Conservation (phyloP, 1,139 yeast species). For the Pneumocystis sp. region DNA sequence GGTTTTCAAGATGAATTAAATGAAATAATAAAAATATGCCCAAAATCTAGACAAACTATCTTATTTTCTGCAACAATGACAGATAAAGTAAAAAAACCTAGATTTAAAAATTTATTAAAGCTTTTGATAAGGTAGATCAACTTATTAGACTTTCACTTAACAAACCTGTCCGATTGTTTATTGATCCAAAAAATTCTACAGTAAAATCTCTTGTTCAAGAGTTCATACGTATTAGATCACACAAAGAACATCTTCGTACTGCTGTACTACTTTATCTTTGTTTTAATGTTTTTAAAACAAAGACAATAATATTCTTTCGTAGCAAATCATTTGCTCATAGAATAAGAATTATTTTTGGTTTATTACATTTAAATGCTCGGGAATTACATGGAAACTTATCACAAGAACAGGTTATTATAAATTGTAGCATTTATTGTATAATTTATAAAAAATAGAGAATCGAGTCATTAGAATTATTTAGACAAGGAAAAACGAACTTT, state of each 20-base stretch:
- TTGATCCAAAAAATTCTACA: conserved; percentile 89
- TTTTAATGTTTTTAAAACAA: conserved; percentile 50
- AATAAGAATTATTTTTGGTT: conserved; percentile 69
- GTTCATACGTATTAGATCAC: conserved; percentile 72
- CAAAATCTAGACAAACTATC: conserved; percentile 82
- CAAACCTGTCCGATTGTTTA: conserved; percentile 87
- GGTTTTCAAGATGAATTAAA: conserved; percentile 92
- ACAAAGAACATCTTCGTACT: conserved; percentile 70
- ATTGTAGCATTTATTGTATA: neutral
- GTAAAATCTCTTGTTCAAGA: conserved; percentile 79
- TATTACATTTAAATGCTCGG: conserved; percentile 72
- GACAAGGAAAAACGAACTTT: conserved; percentile 67
- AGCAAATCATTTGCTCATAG: conserved; percentile 83
- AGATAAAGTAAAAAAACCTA: conserved; percentile 36
- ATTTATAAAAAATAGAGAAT: conserved; percentile 34
- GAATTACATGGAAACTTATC: conserved; percentile 89
- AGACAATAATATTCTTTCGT: conserved; percentile 80
- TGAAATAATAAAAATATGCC: conserved; percentile 74
- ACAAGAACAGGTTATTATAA: conserved; percentile 50
- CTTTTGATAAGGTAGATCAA: conserved; percentile 24
- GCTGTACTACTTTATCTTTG: conserved; percentile 38
- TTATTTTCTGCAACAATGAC: conserved; percentile 97
- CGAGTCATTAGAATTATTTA: conserved; percentile 66
- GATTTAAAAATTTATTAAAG: neutral
- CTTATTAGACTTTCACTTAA: conserved; percentile 73